Percentiles rank a stretch among this genome's conserved stretches.
Conservation (phyloP, 352 stramenopile species). For the Blastocystis sp. region DNA sequence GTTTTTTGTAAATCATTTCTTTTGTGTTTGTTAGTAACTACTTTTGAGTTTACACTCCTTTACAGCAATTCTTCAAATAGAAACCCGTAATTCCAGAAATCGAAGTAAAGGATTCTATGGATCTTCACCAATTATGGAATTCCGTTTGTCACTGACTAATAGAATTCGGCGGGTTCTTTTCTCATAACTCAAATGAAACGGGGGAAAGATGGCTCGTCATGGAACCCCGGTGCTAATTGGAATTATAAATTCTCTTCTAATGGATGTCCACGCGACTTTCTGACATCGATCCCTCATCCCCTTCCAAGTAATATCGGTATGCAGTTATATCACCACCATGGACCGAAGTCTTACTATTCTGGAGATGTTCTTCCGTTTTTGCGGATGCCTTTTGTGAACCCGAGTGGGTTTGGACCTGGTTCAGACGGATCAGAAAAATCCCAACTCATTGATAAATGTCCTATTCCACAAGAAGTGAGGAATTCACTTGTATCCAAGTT, state of each 20-base stretch:
- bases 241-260: neutral
- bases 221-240: neutral
- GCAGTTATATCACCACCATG: neutral
- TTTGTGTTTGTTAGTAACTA: neutral
- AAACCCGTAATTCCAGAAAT: neutral
- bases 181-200: slow-evolving; percentile 13
- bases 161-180: neutral
- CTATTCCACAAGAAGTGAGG: no score
- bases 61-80: neutral
- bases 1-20: slow-evolving; percentile 26
- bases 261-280: slow-evolving; percentile 12
- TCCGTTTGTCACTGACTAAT: neutral
- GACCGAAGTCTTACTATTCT: neutral
- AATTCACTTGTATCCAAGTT: no score
- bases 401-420: no score
- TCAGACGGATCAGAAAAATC: no score
- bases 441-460: no score
- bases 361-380: neutral
- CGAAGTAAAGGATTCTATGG: neutral
- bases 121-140: neutral
- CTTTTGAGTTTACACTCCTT: neutral
- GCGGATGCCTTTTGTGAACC: no score
- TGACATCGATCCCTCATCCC: slow-evolving; percentile 9
- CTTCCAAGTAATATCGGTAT: neutral
- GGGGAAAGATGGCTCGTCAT: neutral